Evolutionary conservation across 495 filamentous ascomycete species (phyloP), one percentile per base, ranked within the genome.

Genomic region (Hypomontagnella monticulosa): DNA sequence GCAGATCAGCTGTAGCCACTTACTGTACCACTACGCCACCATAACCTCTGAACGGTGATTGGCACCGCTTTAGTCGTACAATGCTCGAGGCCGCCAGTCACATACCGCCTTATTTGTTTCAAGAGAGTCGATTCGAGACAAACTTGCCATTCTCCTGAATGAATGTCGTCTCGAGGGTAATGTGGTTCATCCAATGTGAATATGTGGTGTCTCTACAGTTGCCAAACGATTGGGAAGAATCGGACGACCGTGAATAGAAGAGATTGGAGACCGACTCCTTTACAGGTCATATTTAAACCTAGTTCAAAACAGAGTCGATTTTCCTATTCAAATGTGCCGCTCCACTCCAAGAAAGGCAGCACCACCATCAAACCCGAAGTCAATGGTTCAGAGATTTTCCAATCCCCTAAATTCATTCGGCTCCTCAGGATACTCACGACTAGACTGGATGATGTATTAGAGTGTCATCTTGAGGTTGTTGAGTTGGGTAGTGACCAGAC

Each of bases 161-260:
- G 16, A 1, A 18, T 15, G 23, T 27, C 6, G 18, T 50, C 14
- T 19, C 8, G 30, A 36, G 47, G 34, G 34, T 44, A 61, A 67
- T 51, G 46, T 3, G 14, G 52, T 61, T 57, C 32, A 47, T 9
- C 54, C 7, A 15, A 34, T 9, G 18, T 57, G 41, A 33, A 49
- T 42, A 69, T 69, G 60, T 51, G 53, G 60, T 64, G 60, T 19
- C 33, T 60, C 5, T 34, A n/a, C 42, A 32, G n/a, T 16, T 30
- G 14, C 11, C 18, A 47, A n/a, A 15, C 12, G 33, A 14, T 30
- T 27, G 16, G 65, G 36, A 63, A 58, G 43, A 57, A 36, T 20
- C 50, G 58, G 48, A 55, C 18, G 43, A 41, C 32, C 10, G 10
- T 32, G 5, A 33, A 50, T 30, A 56, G 48, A 38, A 15, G 55